Evolutionary conservation across 495 filamentous ascomycete genomes (phyloP).

Genomic region (Cetradonia linearis): DNA sequence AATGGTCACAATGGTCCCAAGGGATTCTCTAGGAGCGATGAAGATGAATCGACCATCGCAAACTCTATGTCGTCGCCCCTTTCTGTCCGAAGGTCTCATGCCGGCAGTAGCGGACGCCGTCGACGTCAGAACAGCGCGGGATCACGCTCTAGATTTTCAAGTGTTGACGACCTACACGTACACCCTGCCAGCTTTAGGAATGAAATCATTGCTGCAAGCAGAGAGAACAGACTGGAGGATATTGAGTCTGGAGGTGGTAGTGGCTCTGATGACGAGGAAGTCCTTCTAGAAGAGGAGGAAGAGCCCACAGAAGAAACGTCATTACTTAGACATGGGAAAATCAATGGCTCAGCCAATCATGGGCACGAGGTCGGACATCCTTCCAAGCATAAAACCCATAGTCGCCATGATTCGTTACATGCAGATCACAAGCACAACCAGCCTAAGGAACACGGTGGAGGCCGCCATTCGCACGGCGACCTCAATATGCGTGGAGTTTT

Average conservation of each 20-base stretch:
- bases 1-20: constrained; percentile 2
- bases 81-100: constrained; percentile 21
- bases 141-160: constrained; percentile 43
- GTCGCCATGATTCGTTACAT: constrained; percentile 12
- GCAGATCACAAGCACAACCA: constrained; percentile 68
- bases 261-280: constrained; percentile 40
- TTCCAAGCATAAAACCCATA: neutral
- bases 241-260: constrained; percentile 46
- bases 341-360: constrained; percentile 19
- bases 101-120: constrained; percentile 30
- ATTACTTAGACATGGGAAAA: constrained; percentile 29
- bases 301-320: constrained; percentile 38
- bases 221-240: constrained; percentile 49
- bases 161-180: constrained; percentile 64
- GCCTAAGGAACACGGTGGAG: constrained; percentile 49
- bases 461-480: constrained; percentile 68
- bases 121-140: constrained; percentile 44
- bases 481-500: constrained; percentile 98
- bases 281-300: constrained; percentile 33
- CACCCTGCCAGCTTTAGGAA: constrained; percentile 87
- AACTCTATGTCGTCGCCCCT: constrained; percentile 30
- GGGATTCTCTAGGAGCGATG: constrained; percentile 15
- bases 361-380: constrained; percentile 12
- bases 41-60: constrained; percentile 28
- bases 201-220: constrained; percentile 74